Percentiles rank a stretch among this genome's conserved stretches.
Evolutionary conservation across 257 asterid species (phyloP).

Genomic region (Petunia axillaris): DNA sequence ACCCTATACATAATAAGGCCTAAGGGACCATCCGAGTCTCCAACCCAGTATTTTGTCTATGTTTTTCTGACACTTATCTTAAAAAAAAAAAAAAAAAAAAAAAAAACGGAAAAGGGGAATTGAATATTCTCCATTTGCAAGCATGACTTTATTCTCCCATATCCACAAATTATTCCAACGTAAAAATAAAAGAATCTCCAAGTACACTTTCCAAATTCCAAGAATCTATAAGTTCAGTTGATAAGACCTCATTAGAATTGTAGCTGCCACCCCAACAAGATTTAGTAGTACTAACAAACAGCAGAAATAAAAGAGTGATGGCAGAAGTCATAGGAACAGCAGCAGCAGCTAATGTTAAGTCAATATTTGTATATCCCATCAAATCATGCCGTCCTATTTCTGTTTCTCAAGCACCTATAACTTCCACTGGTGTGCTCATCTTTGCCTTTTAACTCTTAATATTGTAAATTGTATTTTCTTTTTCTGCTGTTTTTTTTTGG

Average conservation of each 20-base stretch:
- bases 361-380: constrained; percentile 66
- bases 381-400: constrained; percentile 82
- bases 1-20: too few relatives aligned
- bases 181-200: too few relatives aligned
- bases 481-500: background rate
- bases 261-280: background rate
- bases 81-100: too few relatives aligned
- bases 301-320: constrained; percentile 26
- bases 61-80: too few relatives aligned
- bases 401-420: constrained; percentile 57
- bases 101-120: too few relatives aligned
- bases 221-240: background rate
- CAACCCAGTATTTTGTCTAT: too few relatives aligned
- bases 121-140: too few relatives aligned
- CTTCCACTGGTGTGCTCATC: constrained; percentile 52
- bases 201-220: too few relatives aligned
- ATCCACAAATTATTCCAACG: too few relatives aligned
- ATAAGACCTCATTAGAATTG: background rate
- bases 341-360: constrained; percentile 45
- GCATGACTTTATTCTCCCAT: too few relatives aligned
- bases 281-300: background rate
- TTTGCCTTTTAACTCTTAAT: background rate
- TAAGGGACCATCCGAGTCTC: too few relatives aligned
- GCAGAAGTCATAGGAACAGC: background rate
- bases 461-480: background rate